These are phyloP conservation scores for Erythrobasidium yunnanense DNA, from an alignment of 768 basidiomycete species.

Conservation along the genomic window DNA sequence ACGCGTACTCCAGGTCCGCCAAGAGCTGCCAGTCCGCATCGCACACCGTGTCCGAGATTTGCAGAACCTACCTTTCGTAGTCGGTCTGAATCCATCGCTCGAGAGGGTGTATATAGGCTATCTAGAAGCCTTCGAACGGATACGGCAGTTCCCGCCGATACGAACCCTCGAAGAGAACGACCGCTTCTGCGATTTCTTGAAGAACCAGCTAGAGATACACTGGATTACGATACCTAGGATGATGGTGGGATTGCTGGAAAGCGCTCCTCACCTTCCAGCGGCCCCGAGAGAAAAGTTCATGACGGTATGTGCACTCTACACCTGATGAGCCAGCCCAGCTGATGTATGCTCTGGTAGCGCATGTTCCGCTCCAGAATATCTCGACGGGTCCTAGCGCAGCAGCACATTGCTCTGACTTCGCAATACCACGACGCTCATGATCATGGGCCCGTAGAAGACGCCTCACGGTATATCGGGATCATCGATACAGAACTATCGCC, in stretches of 20 bases:
- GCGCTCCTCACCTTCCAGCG: neutral
- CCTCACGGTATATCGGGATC: conserved; percentile 6
- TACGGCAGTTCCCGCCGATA: conserved; percentile 63
- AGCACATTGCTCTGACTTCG: conserved; percentile 71
- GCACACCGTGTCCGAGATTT: conserved; percentile 77
- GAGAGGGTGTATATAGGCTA: conserved; percentile 72
- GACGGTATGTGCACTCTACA: neutral
- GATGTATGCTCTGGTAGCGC: conserved; percentile 69
- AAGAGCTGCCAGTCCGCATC: conserved; percentile 75
- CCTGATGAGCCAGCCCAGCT: neutral
- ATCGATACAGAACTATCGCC: conserved; percentile 10
- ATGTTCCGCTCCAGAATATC: conserved; percentile 88
- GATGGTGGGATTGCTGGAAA: conserved; percentile 9
- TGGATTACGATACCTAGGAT: conserved; percentile 42
- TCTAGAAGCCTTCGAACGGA: conserved; percentile 45
- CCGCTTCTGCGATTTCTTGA: conserved; percentile 63
- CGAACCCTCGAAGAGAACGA: conserved; percentile 63
- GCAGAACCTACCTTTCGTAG: conserved; percentile 72
- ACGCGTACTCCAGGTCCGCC: conserved; percentile 50
- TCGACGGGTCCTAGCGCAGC: conserved; percentile 74
- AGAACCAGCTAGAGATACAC: conserved; percentile 62
- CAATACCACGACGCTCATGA: conserved; percentile 42
- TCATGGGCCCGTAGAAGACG: neutral
- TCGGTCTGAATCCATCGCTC: conserved; percentile 73
- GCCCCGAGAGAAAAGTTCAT: conserved; percentile 31